These are phyloP conservation scores for Phytophthora fragariae DNA, from an alignment of 352 stramenopile species.

Conservation along the genomic window DNA sequence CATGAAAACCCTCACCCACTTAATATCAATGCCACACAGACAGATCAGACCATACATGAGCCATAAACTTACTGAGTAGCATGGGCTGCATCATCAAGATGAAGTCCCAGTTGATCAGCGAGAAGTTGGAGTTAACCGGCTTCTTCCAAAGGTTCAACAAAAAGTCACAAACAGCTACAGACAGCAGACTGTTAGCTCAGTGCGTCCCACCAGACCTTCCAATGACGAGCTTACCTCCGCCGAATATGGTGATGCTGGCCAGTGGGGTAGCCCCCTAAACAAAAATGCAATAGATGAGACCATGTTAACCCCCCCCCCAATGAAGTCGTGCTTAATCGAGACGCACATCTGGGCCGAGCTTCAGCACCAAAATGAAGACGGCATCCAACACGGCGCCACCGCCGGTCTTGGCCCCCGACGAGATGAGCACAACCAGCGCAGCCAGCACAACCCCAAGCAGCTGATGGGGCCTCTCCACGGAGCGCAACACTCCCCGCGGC, in stretches of 20 bases:
- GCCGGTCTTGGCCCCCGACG: constrained; percentile 75
- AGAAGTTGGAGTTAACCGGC: constrained; percentile 45
- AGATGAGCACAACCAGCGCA: constrained; percentile 68
- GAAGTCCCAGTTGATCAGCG: constrained; percentile 95
- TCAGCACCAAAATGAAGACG: constrained; percentile 93
- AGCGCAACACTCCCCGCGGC: constrained; percentile 28
- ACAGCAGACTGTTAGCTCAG: constrained; percentile 1
- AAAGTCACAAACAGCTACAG: constrained; percentile 40
- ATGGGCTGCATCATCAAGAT: constrained; percentile 95
- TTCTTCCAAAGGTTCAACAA: constrained; percentile 49
- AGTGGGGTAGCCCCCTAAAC: constrained; percentile 88
- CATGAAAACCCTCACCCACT: neutral
- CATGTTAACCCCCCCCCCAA: neutral
- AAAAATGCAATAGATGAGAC: neutral
- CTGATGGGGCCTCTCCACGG: constrained; percentile 35
- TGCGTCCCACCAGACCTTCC: neutral
- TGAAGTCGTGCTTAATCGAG: neutral
- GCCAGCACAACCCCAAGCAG: constrained; percentile 39
- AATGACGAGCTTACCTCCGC: constrained; percentile 51
- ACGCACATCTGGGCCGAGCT: constrained; percentile 81
- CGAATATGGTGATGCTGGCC: constrained; percentile 92
- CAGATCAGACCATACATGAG: neutral
- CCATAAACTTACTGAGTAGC: constrained; percentile 42
- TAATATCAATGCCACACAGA: neutral
- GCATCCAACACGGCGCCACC: constrained; percentile 92